Evolutionary conservation across 331 rosid genomes (phyloP), one percentile per base, ranked within the genome.

Genomic region (Malus hybrid): DNA sequence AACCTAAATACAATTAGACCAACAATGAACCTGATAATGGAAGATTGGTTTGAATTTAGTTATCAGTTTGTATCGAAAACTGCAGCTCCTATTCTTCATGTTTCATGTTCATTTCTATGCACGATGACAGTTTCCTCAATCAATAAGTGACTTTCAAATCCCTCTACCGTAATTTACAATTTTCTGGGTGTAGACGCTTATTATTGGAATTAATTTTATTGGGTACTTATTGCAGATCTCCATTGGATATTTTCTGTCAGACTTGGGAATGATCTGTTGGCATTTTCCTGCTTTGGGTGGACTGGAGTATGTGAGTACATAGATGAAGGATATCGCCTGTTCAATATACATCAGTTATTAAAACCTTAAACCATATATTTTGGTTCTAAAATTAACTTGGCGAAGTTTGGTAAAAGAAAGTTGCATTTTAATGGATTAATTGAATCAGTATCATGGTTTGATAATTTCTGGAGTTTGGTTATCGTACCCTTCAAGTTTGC

Each of bases 261-360:
- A 93, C 85, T 72, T 93, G 79, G 88, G 84, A 16, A 87, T 93
- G 96, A 78, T 93, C 75, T 80, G 85, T 72, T 89, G 98, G 97
- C 70, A 62, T 73, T 93, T 83, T 81, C 98, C 98, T 22, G 91
- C 93, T 72, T 81, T 93, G 76, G 98, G 98, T 31, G 98, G 97
- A 70, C 64, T 85, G 68, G 98, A 91, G 86, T 93, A 91, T 81
- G 98, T 93, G 87, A 91, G 98, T 86, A 32, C 48, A 77, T 75
- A 13, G 56, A 27, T 63, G 76, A 31, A 62, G 77, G 42, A 76
- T 67, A 66, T 69, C 33, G 33, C 57, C 81, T 78, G 15, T n/a
- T 65, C 32, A 48, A 27, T 77, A 19, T 61, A 10, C 32, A 10
- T 42, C 3, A 42, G 14, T 42, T 42, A 10, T 15, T 42, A 22